Evolutionary conservation across 441 rosid species (phyloP), one percentile per base, ranked within the genome.

Genomic region (Brassica hybrid): DNA sequence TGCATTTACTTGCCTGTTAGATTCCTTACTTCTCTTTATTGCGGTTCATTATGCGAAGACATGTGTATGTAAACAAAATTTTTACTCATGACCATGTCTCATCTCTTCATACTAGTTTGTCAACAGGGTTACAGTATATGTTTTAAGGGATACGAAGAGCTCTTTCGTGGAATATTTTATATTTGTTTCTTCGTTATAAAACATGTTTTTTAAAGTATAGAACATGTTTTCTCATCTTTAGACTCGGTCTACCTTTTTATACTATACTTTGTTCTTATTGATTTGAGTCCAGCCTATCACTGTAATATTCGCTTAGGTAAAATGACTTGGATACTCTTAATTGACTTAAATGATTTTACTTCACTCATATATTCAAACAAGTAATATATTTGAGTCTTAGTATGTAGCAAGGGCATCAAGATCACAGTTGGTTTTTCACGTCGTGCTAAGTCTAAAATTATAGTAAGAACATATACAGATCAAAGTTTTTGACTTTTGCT

Each of bases 1-100:
- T 70, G 65, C 65, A 64, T 38, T 54, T 76, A 9, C 9, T 70
- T 76, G 66, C 36, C 36, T 70, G 17, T 38, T 71, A 16, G 61
- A 64, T 65, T 65, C 25, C 17, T 52, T 25, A 52, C 57, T 64
- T 76, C 70, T 69, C 65, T 69, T 69, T 56, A 25, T 56, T 56
- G 13, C 1, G 36, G 64, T 57, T 56, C 52, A 19, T 38, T 63
- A 4, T 17, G 45, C 6, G 12, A 69, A 11, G 57, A 34, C n/a
- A 18, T 59, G 36, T 34, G 11, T 74, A 14, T 73, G 62, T 61
- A 34, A 32, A 61, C 34, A 45, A 36, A 14, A 21, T 34, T 21
- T 13, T 21, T 23, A 61, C 56, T 69, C 13, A 23, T 69, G 58
- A 62, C 54, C 50, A 62, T 16, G 18, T 67, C 8, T 69, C 58